These are phyloP conservation scores for Abortiporus biennis DNA, from an alignment of 1,284 basidiomycete species.

Conservation along the genomic window DNA sequence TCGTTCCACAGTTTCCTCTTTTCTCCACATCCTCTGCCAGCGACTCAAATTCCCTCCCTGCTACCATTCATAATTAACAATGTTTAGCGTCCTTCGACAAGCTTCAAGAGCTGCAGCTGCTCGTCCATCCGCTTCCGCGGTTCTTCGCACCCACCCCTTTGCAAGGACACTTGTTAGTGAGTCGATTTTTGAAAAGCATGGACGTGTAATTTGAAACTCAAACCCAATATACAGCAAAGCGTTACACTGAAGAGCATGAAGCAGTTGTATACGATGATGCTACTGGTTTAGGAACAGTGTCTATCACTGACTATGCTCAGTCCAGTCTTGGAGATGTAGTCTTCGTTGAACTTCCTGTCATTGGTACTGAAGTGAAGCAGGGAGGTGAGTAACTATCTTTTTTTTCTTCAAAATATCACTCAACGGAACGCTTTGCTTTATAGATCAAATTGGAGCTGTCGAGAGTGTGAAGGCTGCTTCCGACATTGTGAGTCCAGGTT, in stretches of 20 bases:
- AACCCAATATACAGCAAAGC: conserved; percentile 50
- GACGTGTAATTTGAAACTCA: neutral
- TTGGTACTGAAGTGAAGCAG: conserved; percentile 64
- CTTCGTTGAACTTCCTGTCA: conserved; percentile 86
- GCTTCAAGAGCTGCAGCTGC: conserved; percentile 20
- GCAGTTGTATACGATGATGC: conserved; percentile 77
- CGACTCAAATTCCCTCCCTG: neutral
- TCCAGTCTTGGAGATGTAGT: conserved; percentile 94
- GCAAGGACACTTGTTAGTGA: conserved; percentile 33
- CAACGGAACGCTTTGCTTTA: conserved; percentile 3
- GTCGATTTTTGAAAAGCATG: conserved; percentile 11
- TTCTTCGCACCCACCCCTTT: conserved; percentile 16
- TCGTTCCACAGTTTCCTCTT: neutral
- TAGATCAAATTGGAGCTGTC: conserved; percentile 92
- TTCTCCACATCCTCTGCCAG: neutral
- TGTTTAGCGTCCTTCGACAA: conserved; percentile 24
- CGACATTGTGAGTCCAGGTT: conserved; percentile 79
- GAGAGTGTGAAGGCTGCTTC: conserved; percentile 99
- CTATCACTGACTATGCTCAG: conserved; percentile 94
- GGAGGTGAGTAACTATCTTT: conserved; percentile 58
- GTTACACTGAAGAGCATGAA: conserved; percentile 91
- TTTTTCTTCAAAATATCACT: conserved; percentile 2
- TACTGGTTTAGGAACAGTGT: conserved; percentile 78
- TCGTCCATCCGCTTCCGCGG: conserved; percentile 8
- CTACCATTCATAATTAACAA: conserved; percentile 6